Conservation (phyloP, 2,329 filamentous ascomycete species). For the Fusarium xyrophilum region DNA sequence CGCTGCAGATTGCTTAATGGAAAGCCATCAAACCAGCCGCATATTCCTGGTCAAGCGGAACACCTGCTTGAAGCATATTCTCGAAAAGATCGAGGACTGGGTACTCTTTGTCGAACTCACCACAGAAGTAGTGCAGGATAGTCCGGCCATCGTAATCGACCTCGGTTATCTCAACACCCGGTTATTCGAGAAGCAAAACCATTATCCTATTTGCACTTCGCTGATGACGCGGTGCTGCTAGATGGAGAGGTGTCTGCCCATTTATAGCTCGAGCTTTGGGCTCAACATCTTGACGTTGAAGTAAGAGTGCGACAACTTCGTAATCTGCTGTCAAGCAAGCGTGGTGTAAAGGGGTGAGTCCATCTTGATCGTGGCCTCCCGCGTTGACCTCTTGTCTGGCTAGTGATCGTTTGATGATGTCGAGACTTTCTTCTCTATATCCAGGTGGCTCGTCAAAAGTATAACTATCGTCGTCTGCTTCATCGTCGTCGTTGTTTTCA, state of each 20-base stretch:
- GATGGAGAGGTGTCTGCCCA: conserved; percentile 12
- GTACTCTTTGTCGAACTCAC: background rate
- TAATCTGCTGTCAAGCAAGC: background rate
- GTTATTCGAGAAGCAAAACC: background rate
- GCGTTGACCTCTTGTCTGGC: background rate
- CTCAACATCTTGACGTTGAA: conserved; percentile 5
- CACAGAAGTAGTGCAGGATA: conserved; percentile 3
- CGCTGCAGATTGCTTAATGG: background rate
- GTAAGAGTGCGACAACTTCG: background rate
- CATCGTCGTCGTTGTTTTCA: background rate
- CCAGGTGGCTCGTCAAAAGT: background rate
- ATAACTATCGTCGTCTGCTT: background rate
- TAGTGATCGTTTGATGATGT: conserved; percentile 5
- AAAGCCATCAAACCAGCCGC: background rate
- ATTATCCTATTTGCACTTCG: background rate
- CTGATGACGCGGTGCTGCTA: background rate
- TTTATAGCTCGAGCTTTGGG: background rate
- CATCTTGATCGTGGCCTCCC: background rate
- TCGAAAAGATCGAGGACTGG: background rate
- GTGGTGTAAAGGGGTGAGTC: background rate
- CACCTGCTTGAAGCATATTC: background rate
- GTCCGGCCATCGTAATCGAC: background rate
- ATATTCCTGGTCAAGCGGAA: background rate
- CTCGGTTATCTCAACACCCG: background rate
- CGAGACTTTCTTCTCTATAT: background rate